Conservation (phyloP, 306 rosid genomes). For the Gynostemma pentaphyllum region DNA sequence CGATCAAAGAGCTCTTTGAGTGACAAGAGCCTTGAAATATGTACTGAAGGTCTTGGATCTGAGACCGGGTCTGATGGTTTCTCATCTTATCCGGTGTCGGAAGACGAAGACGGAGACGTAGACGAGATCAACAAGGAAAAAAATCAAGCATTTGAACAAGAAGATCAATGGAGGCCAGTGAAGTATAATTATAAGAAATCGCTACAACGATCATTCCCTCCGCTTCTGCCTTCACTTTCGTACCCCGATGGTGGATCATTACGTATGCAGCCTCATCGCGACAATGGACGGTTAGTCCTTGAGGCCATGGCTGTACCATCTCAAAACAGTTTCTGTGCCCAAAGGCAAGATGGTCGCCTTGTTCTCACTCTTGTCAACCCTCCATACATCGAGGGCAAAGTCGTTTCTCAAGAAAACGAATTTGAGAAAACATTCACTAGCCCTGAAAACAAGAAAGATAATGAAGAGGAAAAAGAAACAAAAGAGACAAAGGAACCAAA, state of each 20-base stretch:
- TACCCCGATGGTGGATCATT: background rate
- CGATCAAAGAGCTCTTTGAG: constrained; percentile 44
- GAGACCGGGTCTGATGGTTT: constrained; percentile 85
- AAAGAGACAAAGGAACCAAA: background rate
- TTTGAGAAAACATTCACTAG: background rate
- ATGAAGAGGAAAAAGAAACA: background rate
- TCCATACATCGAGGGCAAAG: no score
- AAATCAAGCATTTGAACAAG: background rate
- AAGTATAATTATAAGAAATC: constrained; percentile 10
- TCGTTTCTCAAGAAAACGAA: no score
- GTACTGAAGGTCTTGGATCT: constrained; percentile 93
- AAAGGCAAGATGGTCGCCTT: constrained; percentile 9
- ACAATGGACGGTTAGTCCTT: constrained; percentile 9
- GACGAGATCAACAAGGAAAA: background rate
- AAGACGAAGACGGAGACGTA: constrained; percentile 17
- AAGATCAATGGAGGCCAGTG: constrained; percentile 17
- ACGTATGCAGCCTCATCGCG: constrained; percentile 7
- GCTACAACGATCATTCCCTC: constrained; percentile 1
- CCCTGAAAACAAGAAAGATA: background rate
- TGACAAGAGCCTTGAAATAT: constrained; percentile 63
- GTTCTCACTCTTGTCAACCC: constrained; percentile 7
- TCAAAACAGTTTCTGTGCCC: background rate
- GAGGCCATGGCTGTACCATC: constrained; percentile 3
- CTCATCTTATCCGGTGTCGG: constrained; percentile 35
- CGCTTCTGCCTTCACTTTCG: constrained; percentile 6